Conservation (phyloP, 228 moss, liverwort and hornwort species). For the Sphagnum fallax region DNA sequence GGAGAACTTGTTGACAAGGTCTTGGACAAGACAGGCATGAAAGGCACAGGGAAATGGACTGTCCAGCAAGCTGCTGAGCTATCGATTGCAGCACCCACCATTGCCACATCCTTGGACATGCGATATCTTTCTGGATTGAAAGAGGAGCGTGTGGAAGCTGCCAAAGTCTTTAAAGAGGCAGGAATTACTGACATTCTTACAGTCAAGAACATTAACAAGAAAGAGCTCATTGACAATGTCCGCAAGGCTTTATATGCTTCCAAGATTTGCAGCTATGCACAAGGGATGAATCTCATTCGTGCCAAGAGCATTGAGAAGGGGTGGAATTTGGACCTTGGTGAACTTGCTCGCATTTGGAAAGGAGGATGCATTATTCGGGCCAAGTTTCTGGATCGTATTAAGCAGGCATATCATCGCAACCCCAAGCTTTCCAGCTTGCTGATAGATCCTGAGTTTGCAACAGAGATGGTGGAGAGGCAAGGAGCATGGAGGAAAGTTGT, state of each 20-base stretch:
- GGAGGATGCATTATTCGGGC: slow-evolving; percentile 95
- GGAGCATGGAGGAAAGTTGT: slow-evolving; percentile 88
- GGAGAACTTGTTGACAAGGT: slow-evolving; percentile 91
- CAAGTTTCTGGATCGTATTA: slow-evolving; percentile 89
- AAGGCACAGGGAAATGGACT: slow-evolving; percentile 95
- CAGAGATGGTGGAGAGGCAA: slow-evolving; percentile 92
- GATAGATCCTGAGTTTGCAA: slow-evolving; percentile 85
- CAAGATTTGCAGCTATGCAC: slow-evolving; percentile 94
- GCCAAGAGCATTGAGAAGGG: slow-evolving; percentile 78
- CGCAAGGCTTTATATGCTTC: slow-evolving; percentile 83
- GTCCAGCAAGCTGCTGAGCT: slow-evolving; percentile 94
- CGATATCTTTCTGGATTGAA: slow-evolving; percentile 75
- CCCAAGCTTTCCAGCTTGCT: slow-evolving; percentile 74
- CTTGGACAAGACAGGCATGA: slow-evolving; percentile 93
- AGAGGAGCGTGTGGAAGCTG: slow-evolving; percentile 80
- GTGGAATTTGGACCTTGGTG: slow-evolving; percentile 78
- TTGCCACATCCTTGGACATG: slow-evolving; percentile 84
- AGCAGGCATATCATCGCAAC: slow-evolving; percentile 80
- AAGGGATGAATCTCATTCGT: slow-evolving; percentile 95
- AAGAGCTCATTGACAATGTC: slow-evolving; percentile 79
- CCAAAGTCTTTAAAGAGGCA: slow-evolving; percentile 52
- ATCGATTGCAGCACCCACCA: slow-evolving; percentile 82
- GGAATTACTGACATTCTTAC: slow-evolving; percentile 59
- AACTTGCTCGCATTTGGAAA: slow-evolving; percentile 95
- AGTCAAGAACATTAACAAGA: slow-evolving; percentile 51